Evolutionary conservation across 163 green algal species (phyloP).

Genomic region (Scenedesmus sp.): DNA sequence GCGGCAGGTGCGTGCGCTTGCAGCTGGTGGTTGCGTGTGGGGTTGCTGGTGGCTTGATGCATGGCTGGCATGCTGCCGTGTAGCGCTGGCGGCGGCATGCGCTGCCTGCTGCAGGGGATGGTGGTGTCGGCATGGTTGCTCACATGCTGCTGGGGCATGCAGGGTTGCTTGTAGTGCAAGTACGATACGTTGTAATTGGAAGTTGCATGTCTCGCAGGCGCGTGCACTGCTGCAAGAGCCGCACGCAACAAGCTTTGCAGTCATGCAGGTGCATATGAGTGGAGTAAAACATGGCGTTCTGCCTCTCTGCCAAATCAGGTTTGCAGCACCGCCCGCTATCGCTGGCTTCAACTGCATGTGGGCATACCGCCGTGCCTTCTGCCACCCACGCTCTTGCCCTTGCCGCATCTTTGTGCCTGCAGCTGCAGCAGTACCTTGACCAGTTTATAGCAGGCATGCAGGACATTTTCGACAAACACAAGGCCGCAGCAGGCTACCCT

Average conservation of each 20-base stretch:
- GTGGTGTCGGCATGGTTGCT: background rate
- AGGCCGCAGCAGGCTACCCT: constrained; percentile 29
- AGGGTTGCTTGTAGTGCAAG: too few species aligned
- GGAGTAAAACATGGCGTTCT: too few species aligned
- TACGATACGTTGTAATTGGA: too few species aligned
- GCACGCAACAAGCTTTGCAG: too few species aligned
- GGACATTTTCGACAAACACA: constrained; percentile 45
- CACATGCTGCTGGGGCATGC: too few species aligned
- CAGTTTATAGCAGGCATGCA: constrained; percentile 41
- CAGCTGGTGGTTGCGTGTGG: background rate
- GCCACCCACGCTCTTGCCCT: too few species aligned
- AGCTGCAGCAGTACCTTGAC: constrained; percentile 54
- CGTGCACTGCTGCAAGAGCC: too few species aligned
- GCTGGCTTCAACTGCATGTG: background rate
- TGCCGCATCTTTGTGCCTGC: background rate
- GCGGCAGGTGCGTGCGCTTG: background rate
- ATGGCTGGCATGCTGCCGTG: background rate
- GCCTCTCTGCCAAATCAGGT: too few species aligned
- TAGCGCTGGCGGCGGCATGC: background rate
- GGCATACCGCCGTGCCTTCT: background rate
- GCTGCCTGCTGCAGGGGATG: background rate
- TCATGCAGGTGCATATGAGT: too few species aligned
- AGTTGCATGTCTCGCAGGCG: too few species aligned
- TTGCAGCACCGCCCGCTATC: too few species aligned
- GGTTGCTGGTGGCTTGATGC: background rate